Percentiles rank a stretch among this genome's conserved stretches.
phyloP scores from a whole-genome alignment of 73 alveolate species.

The Tetrahymena malaccensis region DNA sequence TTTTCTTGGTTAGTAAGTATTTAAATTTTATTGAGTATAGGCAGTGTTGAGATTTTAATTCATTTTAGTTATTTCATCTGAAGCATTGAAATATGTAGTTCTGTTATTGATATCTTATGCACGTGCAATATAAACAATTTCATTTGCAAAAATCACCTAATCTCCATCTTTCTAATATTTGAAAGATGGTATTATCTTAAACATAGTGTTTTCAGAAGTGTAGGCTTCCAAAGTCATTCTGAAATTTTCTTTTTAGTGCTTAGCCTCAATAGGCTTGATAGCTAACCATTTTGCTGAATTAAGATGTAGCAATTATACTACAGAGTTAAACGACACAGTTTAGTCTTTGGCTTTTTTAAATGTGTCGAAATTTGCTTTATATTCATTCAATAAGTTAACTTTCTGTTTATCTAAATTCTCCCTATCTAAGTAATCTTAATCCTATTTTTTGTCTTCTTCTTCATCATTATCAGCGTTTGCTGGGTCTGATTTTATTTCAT shows the following conservation, averaged over 20 bases:
- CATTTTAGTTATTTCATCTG: slow-evolving; percentile 1
- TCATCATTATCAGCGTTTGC: slow-evolving; percentile 7
- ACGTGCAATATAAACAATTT: slow-evolving; percentile 21
- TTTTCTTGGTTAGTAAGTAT: not conserved
- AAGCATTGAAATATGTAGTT: slow-evolving; percentile 19
- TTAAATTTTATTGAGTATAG: too few species aligned
- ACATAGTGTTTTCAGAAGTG: slow-evolving; percentile 36
- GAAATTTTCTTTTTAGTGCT: slow-evolving; percentile 40
- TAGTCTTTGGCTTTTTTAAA: slow-evolving; percentile 9
- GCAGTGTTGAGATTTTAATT: not conserved
- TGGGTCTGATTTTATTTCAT: not conserved
- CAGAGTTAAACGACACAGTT: not conserved
- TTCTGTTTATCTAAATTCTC: slow-evolving; percentile 8
- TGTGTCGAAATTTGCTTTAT: slow-evolving; percentile 14
- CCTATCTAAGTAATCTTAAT: not conserved
- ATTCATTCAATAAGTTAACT: slow-evolving; percentile 9
- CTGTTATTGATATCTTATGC: not conserved
- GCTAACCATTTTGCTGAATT: slow-evolving; percentile 31
- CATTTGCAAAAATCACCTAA: slow-evolving; percentile 2
- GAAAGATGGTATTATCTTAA: slow-evolving; percentile 42
- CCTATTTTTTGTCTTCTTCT: not conserved
- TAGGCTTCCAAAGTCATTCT: slow-evolving; percentile 30
- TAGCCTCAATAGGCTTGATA: slow-evolving; percentile 18
- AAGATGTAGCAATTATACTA: slow-evolving; percentile 10
- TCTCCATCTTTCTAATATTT: slow-evolving; percentile 47